These are phyloP conservation scores for Aspergillus spinulosporus DNA, from an alignment of 2,329 filamentous ascomycete genomes.

Conservation along the genomic window DNA sequence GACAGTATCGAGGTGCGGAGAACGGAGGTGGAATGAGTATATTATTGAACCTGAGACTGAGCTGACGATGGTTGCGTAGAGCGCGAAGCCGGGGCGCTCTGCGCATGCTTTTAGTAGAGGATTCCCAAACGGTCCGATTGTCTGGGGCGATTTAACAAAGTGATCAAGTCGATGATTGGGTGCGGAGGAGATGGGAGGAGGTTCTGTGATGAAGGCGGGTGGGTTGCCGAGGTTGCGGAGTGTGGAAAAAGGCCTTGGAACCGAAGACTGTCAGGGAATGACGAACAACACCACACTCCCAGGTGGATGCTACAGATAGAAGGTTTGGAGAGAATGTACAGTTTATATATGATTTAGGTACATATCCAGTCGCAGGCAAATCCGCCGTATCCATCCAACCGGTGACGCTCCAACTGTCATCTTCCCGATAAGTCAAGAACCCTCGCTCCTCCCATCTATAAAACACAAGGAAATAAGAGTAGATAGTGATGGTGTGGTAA, in stretches of 20 bases:
- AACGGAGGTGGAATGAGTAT: neutral
- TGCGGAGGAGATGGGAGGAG: neutral
- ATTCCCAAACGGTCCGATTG: neutral
- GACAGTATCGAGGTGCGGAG: neutral
- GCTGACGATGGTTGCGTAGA: neutral
- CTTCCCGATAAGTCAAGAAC: neutral
- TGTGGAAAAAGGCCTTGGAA: neutral
- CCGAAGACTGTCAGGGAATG: neutral
- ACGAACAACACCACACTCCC: neutral
- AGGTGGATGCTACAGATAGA: neutral
- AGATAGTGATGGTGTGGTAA: slow-evolving; percentile 1
- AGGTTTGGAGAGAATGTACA: neutral
- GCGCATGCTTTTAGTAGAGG: slow-evolving; percentile 7
- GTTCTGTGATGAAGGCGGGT: neutral
- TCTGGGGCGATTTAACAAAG: neutral
- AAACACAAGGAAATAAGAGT: slow-evolving; percentile 7
- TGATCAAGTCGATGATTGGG: neutral
- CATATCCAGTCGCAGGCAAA: neutral
- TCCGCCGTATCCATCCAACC: neutral
- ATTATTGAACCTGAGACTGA: neutral
- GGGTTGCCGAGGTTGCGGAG: slow-evolving; percentile 1
- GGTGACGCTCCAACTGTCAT: neutral
- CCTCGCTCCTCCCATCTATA: slow-evolving; percentile 5
- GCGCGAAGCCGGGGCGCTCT: slow-evolving; percentile 4
- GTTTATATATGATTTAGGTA: slow-evolving; percentile 2